Conservation (phyloP, 2,329 filamentous ascomycete genomes). For the Aspergillus viridinutans region DNA sequence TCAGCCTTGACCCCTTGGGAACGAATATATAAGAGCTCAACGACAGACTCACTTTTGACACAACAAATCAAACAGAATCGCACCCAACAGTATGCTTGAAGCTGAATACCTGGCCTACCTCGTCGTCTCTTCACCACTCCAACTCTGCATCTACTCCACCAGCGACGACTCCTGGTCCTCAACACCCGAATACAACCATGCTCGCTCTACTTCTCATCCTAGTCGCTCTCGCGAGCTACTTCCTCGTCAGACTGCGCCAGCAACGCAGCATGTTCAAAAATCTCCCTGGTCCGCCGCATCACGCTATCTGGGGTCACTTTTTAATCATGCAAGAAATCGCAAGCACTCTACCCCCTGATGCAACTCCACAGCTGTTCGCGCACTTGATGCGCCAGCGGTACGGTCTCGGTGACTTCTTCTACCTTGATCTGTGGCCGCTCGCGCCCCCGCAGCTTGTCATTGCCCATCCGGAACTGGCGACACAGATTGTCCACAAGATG, state of each 20-base stretch:
- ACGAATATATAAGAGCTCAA: constrained; percentile 2
- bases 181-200: constrained; percentile 5
- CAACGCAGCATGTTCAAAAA: constrained; percentile 15
- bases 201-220: constrained; percentile 8
- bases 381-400: constrained; percentile 15
- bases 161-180: constrained; percentile 6
- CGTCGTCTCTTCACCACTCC: constrained; percentile 11
- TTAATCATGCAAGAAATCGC: constrained; percentile 16
- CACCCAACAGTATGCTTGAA: constrained; percentile 11
- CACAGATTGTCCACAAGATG: constrained; percentile 36
- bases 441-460: constrained; percentile 33
- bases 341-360: constrained; percentile 12
- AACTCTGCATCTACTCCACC: constrained; percentile 14
- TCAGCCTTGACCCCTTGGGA: constrained; percentile 1
- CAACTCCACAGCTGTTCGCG: constrained; percentile 14
- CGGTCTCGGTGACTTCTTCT: constrained; percentile 16
- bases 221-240: constrained; percentile 8
- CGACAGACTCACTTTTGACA: background rate
- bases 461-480: constrained; percentile 35
- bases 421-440: constrained; percentile 42
- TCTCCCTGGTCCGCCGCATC: constrained; percentile 16
- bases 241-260: constrained; percentile 10
- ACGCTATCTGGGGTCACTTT: constrained; percentile 18
- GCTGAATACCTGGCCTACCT: constrained; percentile 9
- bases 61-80: background rate